Evolutionary conservation across 148 eudicot species (phyloP), one percentile per base, ranked within the genome.

Genomic region (Diospyros kaki): DNA sequence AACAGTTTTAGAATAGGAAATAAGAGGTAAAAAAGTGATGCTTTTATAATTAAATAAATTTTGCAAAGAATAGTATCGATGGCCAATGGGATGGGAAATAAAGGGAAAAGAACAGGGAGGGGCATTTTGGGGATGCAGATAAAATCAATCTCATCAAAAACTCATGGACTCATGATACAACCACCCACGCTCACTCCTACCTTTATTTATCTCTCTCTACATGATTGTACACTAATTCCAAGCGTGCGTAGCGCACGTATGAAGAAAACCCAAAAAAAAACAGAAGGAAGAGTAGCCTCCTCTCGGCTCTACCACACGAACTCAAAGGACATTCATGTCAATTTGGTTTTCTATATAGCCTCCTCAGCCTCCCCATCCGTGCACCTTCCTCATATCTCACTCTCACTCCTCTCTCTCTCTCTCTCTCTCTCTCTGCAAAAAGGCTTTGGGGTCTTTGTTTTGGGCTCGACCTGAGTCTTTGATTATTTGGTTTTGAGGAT

Each of bases 181-280:
- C 73, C 73, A 71, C 63, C 40, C 74, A 71, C 74, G 64, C 74
- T 58, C 61, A 14, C 58, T 3, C 8, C 38, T 45, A 6, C 8
- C 43, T 64, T 43, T 8, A 48, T 10, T n/a, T 48, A 52, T 18
- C 6, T 56, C 42, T 44, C 5, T 45, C 65, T 69, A 64, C 67
- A 82, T 82, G 69, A 84, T 80, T 78, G 76, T 72, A 87, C 76
- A 75, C 75, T 82, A 80, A 84, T 75, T 45, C 76, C 82, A 77
- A 59, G 86, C 86, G 80, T 83, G 83, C 81, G 61, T 28, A 64
- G 12, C 80, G 50, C 82, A 79, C 85, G 82, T 72, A 82, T 67
- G 77, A 51, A 68, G 45, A 64, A n/a, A n/a, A 46, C 61, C 50
- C 13, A 13, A 7, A 64, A 48, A n/a, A 60, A 54, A 60, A 4